Evolutionary conservation across 2,329 filamentous ascomycete species (phyloP), one percentile per base, ranked within the genome.

Genomic region (Pestalotiopsis sp.): DNA sequence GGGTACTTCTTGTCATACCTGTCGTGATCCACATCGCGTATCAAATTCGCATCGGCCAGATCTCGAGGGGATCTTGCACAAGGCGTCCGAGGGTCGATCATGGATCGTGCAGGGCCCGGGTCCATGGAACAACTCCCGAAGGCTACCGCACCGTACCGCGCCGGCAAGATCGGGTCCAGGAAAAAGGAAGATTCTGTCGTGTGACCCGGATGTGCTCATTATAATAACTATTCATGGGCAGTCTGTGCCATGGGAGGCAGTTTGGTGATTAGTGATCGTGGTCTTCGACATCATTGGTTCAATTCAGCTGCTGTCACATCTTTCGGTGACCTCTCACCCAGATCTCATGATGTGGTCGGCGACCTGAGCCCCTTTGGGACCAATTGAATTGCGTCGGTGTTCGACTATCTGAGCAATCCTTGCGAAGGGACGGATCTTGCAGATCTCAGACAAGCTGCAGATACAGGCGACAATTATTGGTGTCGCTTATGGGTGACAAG

Each of bases 361-460:
- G 61, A 64, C 61, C 61, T 64, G 40, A 49, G 12, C 20, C 13
- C 59, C 11, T 36, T 27, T 36, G n/a, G 36, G 36, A 36, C 31
- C 59, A 40, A 62, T 62, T 36, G 11, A 5, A 20, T 17, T 11
- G 5, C 9, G 20, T 36, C 25, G 36, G n/a, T 9, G n/a, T 36
- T 36, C 36, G 59, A 62, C 25, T 36, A 62, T 40, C 59, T 20
- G 31, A 62, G 59, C 27, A 17, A 62, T 62, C 27, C 17, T 62
- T 62, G 59, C 59, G 59, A 62, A 14, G 38, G 57, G 13, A 36
- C 31, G 59, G 61, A 49, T 31, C 40, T 64, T 45, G 61, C 38
- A 45, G n/a, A 56, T 57, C 36, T 66, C 17, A 66, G 63, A 66
- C 63, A 66, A 27, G 57, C 41, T 31, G 49, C 49, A 45, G 23